Evolutionary conservation across 208 protist genomes (phyloP).

Genomic region (Angomonas ambiguus): DNA sequence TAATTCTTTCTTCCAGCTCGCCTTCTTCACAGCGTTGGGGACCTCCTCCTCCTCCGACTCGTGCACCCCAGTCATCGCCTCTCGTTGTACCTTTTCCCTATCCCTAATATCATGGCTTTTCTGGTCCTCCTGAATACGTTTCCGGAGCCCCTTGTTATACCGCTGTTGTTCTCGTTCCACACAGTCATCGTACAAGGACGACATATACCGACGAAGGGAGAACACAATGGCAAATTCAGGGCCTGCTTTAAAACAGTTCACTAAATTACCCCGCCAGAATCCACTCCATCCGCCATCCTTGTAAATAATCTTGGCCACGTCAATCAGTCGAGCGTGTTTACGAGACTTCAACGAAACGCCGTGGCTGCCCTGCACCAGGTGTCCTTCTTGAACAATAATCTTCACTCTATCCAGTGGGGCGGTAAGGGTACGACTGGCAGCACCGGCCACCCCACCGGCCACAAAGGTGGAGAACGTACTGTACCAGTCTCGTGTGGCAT

Average conservation of each 20-base stretch:
- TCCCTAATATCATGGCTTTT: slow-evolving; percentile 19
- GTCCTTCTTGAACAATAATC: slow-evolving; percentile 89
- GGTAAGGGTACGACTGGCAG: slow-evolving; percentile 78
- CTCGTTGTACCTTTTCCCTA: slow-evolving; percentile 29
- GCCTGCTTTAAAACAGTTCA: slow-evolving; percentile 89
- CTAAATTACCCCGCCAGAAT: slow-evolving; percentile 87
- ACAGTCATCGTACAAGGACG: slow-evolving; percentile 77
- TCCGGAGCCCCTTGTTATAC: slow-evolving; percentile 14
- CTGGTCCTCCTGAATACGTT: slow-evolving; percentile 23
- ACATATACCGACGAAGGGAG: slow-evolving; percentile 72
- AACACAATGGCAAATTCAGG: slow-evolving; percentile 90
- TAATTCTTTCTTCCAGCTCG: slow-evolving; percentile 20
- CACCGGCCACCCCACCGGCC: slow-evolving; percentile 78
- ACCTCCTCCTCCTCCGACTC: not conserved
- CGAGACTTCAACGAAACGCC: slow-evolving; percentile 16
- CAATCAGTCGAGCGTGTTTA: slow-evolving; percentile 46
- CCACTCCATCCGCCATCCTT: slow-evolving; percentile 66
- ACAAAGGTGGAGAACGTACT: slow-evolving; percentile 75
- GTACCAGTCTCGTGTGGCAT: slow-evolving; percentile 72
- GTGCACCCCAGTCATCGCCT: slow-evolving; percentile 28
- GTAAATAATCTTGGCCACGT: slow-evolving; percentile 73
- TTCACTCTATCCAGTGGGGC: slow-evolving; percentile 91
- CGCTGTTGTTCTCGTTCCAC: slow-evolving; percentile 51
- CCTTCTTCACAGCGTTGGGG: not conserved
- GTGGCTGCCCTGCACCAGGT: slow-evolving; percentile 35